phyloP scores from a whole-genome alignment of 73 alveolate genomes.

The Blepharisma japonicum region DNA sequence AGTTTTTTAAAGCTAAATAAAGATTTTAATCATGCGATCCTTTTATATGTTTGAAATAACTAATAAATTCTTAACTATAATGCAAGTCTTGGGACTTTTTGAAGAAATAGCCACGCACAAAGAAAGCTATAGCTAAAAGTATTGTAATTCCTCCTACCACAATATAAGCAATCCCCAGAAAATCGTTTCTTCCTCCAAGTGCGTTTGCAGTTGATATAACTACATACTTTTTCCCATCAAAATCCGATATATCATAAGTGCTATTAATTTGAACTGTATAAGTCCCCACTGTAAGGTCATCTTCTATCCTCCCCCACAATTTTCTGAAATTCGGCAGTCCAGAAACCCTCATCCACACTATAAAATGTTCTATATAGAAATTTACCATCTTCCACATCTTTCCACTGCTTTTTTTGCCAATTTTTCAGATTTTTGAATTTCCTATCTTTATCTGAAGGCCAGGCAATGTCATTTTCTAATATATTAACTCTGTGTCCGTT shows the following conservation, averaged over 20 bases:
- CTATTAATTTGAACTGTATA: slow-evolving; percentile 59
- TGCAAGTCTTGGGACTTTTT: slow-evolving; percentile 22
- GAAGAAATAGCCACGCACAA: slow-evolving; percentile 28
- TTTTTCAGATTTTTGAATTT: slow-evolving; percentile 56
- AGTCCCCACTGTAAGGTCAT: slow-evolving; percentile 56
- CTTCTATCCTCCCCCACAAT: slow-evolving; percentile 84
- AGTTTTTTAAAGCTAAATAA: too few relatives aligned
- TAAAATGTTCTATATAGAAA: slow-evolving; percentile 62
- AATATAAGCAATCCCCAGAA: slow-evolving; percentile 75
- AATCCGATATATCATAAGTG: slow-evolving; percentile 71
- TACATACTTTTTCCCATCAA: slow-evolving; percentile 80
- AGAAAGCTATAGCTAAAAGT: slow-evolving; percentile 57
- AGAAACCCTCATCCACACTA: slow-evolving; percentile 94
- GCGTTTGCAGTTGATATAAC: slow-evolving; percentile 86
- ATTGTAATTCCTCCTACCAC: slow-evolving; percentile 80
- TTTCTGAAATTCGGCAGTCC: slow-evolving; percentile 86
- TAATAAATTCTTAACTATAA: not conserved
- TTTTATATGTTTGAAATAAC: too few relatives aligned
- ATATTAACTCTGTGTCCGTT: slow-evolving; percentile 41
- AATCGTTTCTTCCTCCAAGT: slow-evolving; percentile 85
- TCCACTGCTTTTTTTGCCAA: slow-evolving; percentile 63
- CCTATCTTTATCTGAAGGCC: slow-evolving; percentile 71
- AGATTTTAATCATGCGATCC: too few relatives aligned
- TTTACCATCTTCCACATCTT: slow-evolving; percentile 59
- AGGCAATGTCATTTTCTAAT: slow-evolving; percentile 63